Percentiles rank a stretch among this genome's conserved stretches.
Conservation (phyloP, 305 asterid genomes). For the Solanum hybrid region DNA sequence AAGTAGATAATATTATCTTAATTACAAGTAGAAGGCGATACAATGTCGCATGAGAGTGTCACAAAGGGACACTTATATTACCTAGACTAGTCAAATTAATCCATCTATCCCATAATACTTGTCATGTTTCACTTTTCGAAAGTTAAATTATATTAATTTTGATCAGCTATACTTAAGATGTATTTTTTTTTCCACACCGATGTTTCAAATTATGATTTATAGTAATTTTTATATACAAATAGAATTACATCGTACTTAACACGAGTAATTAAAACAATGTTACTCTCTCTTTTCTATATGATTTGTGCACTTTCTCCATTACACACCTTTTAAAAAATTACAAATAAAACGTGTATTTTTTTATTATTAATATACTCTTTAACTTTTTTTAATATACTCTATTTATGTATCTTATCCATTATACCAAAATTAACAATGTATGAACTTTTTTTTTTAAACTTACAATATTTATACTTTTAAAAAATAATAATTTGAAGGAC, state of each 20-base stretch:
- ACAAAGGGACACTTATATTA: not conserved
- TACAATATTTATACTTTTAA: not conserved
- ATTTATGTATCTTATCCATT: not conserved
- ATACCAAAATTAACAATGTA: not conserved
- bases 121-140: too few species aligned
- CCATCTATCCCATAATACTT: fast-evolving
- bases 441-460: not conserved
- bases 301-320: too few species aligned
- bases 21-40: not conserved
- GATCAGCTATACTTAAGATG: too few species aligned
- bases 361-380: not conserved
- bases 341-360: too few species aligned
- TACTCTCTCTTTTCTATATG: too few species aligned
- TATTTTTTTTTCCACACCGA: not conserved
- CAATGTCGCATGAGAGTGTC: not conserved
- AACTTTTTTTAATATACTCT: not conserved
- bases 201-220: fast-evolving
- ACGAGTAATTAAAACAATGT: too few species aligned
- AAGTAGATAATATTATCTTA: not conserved
- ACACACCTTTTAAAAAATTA: too few species aligned
- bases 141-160: not conserved
- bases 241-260: too few species aligned
- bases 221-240: not conserved
- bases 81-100: not conserved
- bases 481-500: too few species aligned